Percentiles rank a stretch among this genome's conserved stretches.
phyloP scores from a whole-genome alignment of 768 basidiomycete genomes.

The Porpolomopsis calyptriformis region DNA sequence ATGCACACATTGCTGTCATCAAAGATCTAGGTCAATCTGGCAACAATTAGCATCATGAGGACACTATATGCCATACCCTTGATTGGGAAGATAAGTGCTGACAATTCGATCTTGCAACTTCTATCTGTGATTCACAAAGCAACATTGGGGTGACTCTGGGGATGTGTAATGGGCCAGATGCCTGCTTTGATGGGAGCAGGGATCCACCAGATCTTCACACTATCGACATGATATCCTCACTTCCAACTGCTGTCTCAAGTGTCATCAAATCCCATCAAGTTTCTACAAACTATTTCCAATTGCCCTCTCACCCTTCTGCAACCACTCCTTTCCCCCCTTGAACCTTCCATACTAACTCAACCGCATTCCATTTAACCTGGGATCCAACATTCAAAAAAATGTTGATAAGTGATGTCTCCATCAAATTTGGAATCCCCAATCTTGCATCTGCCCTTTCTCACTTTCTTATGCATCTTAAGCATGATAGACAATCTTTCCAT shows the following conservation, averaged over 20 bases:
- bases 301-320: background rate
- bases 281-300: conserved; percentile 7
- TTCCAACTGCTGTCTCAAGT: background rate
- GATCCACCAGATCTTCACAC: background rate
- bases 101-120: conserved; percentile 11
- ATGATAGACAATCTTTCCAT: background rate
- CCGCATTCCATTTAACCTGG: conserved; percentile 18
- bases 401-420: conserved; percentile 14
- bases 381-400: conserved; percentile 13
- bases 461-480: conserved; percentile 9
- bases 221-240: background rate
- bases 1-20: conserved; percentile 14
- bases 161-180: background rate
- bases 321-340: conserved; percentile 7
- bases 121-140: background rate
- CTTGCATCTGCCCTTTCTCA: conserved; percentile 18
- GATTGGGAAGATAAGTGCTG: conserved; percentile 12
- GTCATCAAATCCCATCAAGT: background rate
- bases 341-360: conserved; percentile 8
- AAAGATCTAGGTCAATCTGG: conserved; percentile 12
- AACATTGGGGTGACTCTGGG: background rate
- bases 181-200: background rate
- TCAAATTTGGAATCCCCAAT: conserved; percentile 17
- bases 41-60: conserved; percentile 15
- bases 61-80: conserved; percentile 16